These are phyloP conservation scores for Pleurotus platypus DNA, from an alignment of 768 basidiomycete genomes.

Conservation along the genomic window DNA sequence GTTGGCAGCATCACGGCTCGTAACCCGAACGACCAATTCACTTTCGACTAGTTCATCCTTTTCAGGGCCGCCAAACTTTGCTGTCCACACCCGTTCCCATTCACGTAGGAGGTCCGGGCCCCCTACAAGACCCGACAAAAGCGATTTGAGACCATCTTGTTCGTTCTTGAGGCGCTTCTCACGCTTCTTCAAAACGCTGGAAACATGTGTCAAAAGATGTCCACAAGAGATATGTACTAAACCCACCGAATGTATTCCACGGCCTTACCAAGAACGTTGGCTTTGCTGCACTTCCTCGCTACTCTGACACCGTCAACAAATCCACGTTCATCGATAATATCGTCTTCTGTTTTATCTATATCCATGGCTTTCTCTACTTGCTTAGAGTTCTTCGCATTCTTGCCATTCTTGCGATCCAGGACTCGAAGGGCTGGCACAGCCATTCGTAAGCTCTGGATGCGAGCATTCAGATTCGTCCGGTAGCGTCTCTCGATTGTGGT, in stretches of 20 bases:
- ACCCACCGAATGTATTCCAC: slow-evolving; percentile 80
- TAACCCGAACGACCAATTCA: slow-evolving; percentile 39
- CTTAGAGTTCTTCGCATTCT: slow-evolving; percentile 40
- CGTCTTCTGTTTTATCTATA: slow-evolving; percentile 32
- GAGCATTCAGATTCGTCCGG: slow-evolving; percentile 84
- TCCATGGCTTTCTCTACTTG: slow-evolving; percentile 28
- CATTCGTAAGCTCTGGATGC: slow-evolving; percentile 75
- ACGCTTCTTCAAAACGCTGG: slow-evolving; percentile 74
- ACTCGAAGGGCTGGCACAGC: slow-evolving; percentile 83
- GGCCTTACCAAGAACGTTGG: slow-evolving; percentile 85
- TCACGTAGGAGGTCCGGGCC: slow-evolving; percentile 66
- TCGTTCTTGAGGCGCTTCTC: slow-evolving; percentile 70
- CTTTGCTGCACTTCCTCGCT: slow-evolving; percentile 87
- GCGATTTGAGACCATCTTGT: slow-evolving; percentile 67
- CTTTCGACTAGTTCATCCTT: slow-evolving; percentile 59
- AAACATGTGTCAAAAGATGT: slow-evolving; percentile 4
- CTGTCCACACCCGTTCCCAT: slow-evolving; percentile 76
- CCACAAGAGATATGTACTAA: not conserved
- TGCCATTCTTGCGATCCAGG: slow-evolving; percentile 56
- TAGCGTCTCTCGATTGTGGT: slow-evolving; percentile 89
- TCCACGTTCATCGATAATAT: slow-evolving; percentile 76
- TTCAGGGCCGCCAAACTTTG: slow-evolving; percentile 73
- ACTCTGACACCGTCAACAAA: slow-evolving; percentile 92
- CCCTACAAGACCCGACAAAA: slow-evolving; percentile 70
- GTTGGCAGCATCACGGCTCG: slow-evolving; percentile 34